Evolutionary conservation across 768 basidiomycete genomes (phyloP).

Genomic region (Kwoniella dejecticola): DNA sequence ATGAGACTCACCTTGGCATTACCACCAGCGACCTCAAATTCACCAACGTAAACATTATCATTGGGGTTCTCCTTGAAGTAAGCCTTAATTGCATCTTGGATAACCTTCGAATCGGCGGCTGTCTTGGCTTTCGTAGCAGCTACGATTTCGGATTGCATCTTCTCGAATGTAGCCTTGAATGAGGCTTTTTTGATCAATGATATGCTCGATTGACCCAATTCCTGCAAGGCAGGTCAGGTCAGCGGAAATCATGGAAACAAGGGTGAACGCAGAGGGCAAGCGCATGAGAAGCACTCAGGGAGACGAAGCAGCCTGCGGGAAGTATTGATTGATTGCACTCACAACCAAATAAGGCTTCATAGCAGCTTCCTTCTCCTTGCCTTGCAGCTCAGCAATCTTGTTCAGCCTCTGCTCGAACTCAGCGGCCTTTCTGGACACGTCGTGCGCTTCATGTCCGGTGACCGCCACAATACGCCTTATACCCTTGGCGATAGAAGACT

Average conservation of each 20-base stretch:
- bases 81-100: constrained; percentile 67
- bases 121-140: constrained; percentile 83
- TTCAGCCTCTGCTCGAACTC: constrained; percentile 67
- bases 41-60: constrained; percentile 69
- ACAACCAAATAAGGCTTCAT: constrained; percentile 68
- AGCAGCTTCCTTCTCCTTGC: constrained; percentile 82
- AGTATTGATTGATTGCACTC: constrained; percentile 24
- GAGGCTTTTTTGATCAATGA: constrained; percentile 79
- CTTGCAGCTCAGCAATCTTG: constrained; percentile 63
- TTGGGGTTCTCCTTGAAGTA: constrained; percentile 78
- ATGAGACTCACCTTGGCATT: constrained; percentile 71
- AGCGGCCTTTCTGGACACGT: constrained; percentile 70
- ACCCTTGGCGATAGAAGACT: constrained; percentile 96
- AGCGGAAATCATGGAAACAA: too few relatives aligned
- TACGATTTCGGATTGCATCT: constrained; percentile 77
- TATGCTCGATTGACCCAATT: constrained; percentile 84
- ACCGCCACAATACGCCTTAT: constrained; percentile 92
- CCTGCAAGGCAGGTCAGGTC: constrained; percentile 59
- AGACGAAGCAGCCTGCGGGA: neutral
- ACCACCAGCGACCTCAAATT: constrained; percentile 71
- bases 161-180: constrained; percentile 71
- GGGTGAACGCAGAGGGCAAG: too few relatives aligned
- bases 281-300: neutral
- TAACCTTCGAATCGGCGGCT: constrained; percentile 72
- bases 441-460: constrained; percentile 89